phyloP scores from a whole-genome alignment of 2,329 filamentous ascomycete species.

The Aspergillus sp. region DNA sequence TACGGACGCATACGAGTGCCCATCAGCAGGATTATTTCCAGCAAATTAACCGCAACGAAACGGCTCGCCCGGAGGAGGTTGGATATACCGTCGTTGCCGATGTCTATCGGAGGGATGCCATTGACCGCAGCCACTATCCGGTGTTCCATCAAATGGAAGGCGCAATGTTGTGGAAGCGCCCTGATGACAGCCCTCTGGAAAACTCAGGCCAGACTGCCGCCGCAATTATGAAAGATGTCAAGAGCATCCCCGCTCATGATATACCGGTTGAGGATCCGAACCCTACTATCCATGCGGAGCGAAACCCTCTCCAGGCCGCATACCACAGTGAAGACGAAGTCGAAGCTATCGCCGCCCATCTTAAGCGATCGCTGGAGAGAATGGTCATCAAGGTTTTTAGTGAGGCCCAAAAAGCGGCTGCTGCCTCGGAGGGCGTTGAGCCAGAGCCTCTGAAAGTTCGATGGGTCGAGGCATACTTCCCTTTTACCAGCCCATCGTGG shows the following conservation, averaged over 20 bases:
- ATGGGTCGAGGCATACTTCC: slow-evolving; percentile 97
- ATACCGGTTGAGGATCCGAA: slow-evolving; percentile 82
- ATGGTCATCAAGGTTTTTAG: slow-evolving; percentile 89
- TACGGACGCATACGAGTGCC: slow-evolving; percentile 91
- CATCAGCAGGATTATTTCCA: slow-evolving; percentile 84
- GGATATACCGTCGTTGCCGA: slow-evolving; percentile 93
- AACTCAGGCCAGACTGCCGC: slow-evolving; percentile 49
- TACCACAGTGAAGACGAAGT: slow-evolving; percentile 75
- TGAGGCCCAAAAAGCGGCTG: slow-evolving; percentile 67
- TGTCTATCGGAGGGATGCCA: slow-evolving; percentile 91
- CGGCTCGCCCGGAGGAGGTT: slow-evolving; percentile 42
- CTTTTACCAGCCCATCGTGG: slow-evolving; percentile 93
- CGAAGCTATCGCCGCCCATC: slow-evolving; percentile 76
- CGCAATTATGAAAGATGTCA: slow-evolving; percentile 69
- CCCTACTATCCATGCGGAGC: slow-evolving; percentile 70
- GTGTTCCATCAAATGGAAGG: slow-evolving; percentile 99
- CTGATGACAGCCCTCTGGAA: slow-evolving; percentile 30
- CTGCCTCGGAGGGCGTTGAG: slow-evolving; percentile 55
- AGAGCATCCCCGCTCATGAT: slow-evolving; percentile 68
- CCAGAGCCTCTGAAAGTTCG: slow-evolving; percentile 78
- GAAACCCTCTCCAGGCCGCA: slow-evolving; percentile 76
- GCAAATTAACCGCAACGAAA: slow-evolving; percentile 54
- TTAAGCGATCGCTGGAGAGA: slow-evolving; percentile 85
- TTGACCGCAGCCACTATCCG: slow-evolving; percentile 93
- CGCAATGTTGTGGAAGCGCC: slow-evolving; percentile 81